Evolutionary conservation across 1,284 basidiomycete genomes (phyloP).

Genomic region (Ganoderma sinense): DNA sequence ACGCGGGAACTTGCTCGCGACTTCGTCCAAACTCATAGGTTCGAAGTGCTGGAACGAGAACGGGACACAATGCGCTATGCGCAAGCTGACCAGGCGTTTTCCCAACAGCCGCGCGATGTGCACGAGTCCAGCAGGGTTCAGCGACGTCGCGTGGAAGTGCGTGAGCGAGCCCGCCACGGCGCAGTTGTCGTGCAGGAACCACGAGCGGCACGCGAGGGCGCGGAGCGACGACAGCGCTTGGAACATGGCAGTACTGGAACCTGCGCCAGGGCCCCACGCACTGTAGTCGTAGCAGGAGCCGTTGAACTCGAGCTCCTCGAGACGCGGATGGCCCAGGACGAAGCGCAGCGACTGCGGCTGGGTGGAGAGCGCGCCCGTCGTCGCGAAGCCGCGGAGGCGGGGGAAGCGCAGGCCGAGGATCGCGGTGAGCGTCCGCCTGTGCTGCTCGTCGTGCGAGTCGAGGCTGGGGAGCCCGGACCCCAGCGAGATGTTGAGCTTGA

Average conservation of each 20-base stretch:
- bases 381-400: conserved; percentile 7
- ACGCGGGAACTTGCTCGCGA: conserved; percentile 5
- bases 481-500: conserved; percentile 5
- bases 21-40: not conserved
- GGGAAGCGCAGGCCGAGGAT: conserved; percentile 3
- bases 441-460: not conserved
- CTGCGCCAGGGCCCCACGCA: too few relatives aligned
- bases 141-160: conserved; percentile 1
- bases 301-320: conserved; percentile 8
- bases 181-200: not conserved
- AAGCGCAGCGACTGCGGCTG: not conserved
- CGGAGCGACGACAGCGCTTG: not conserved
- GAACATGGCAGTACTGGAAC: too few relatives aligned
- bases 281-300: not conserved
- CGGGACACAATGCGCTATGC: not conserved
- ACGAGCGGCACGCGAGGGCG: not conserved
- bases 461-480: not conserved
- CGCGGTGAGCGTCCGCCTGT: not conserved
- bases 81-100: conserved; percentile 11
- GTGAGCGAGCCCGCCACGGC: conserved; percentile 3
- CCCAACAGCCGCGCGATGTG: not conserved
- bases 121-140: not conserved
- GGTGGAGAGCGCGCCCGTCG: not conserved
- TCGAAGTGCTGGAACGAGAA: not conserved
- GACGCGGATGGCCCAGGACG: not conserved